Evolutionary conservation across 2,329 filamentous ascomycete species (phyloP).

Genomic region (Didymellaceae sp.): DNA sequence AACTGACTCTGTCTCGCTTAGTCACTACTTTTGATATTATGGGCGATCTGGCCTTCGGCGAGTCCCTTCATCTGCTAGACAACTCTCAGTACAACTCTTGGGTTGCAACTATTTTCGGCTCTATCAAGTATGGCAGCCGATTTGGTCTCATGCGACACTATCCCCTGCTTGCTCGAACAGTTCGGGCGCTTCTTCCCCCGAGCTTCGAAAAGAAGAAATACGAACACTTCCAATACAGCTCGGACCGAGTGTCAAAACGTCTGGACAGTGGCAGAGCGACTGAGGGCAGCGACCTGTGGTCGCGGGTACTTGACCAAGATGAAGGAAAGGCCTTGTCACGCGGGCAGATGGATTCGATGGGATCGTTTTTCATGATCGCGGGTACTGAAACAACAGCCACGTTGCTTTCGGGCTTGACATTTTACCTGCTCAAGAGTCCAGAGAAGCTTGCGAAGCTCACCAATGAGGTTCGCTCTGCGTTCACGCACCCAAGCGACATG

Average conservation of each 20-base stretch:
- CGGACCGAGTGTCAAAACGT: conserved; percentile 37
- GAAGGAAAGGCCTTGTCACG: neutral
- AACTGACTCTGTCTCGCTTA: neutral
- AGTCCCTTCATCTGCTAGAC: conserved; percentile 40
- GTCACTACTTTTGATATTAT: conserved; percentile 44
- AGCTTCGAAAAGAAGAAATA: conserved; percentile 15
- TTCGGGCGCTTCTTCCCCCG: neutral
- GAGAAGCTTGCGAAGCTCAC: conserved; percentile 19
- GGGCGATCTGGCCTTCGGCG: conserved; percentile 43
- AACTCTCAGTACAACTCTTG: conserved; percentile 41
- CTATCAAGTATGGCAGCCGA: neutral
- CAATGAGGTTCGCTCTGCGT: neutral
- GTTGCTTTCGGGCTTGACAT: conserved; percentile 34
- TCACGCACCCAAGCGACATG: neutral
- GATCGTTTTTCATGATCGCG: conserved; percentile 32
- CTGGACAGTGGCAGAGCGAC: conserved; percentile 33
- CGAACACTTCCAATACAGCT: conserved; percentile 28
- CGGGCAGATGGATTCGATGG: conserved; percentile 2
- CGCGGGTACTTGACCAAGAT: conserved; percentile 46
- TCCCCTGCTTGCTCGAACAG: neutral
- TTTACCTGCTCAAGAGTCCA: conserved; percentile 30
- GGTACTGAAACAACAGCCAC: conserved; percentile 42
- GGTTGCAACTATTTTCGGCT: conserved; percentile 39
- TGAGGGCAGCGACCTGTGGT: conserved; percentile 50
- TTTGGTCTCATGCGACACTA: conserved; percentile 20